phyloP scores from a whole-genome alignment of 345 rosid genomes.

The Raphanus raphanistrum region DNA sequence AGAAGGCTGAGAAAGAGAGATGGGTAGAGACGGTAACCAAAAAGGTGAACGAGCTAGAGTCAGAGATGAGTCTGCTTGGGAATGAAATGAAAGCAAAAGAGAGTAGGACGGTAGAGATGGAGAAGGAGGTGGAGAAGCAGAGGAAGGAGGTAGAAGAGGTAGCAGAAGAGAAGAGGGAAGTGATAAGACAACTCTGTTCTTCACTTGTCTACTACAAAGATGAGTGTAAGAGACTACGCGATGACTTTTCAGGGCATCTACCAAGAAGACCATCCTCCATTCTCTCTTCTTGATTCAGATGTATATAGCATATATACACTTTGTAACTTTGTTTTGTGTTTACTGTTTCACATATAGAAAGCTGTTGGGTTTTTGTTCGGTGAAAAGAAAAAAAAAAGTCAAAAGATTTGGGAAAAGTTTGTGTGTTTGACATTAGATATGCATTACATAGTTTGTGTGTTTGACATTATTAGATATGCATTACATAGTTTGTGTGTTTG shows the following conservation, averaged over 20 bases:
- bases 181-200: slow-evolving; percentile 73
- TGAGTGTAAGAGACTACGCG: slow-evolving; percentile 51
- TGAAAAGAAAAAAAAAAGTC: background rate
- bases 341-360: slow-evolving; percentile 28
- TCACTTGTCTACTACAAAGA: slow-evolving; percentile 62
- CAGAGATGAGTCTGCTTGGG: slow-evolving; percentile 31
- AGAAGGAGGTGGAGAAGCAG: slow-evolving; percentile 56
- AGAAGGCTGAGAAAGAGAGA: slow-evolving; percentile 42
- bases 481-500: slow-evolving; percentile 18
- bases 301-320: slow-evolving; percentile 29
- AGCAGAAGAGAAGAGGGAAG: slow-evolving; percentile 77
- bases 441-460: slow-evolving; percentile 21
- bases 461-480: slow-evolving; percentile 20
- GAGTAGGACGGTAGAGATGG: slow-evolving; percentile 45
- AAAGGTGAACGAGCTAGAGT: slow-evolving; percentile 32
- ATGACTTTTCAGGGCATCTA: slow-evolving; percentile 34
- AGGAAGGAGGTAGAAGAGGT: slow-evolving; percentile 49
- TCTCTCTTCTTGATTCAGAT: slow-evolving; percentile 29
- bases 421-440: slow-evolving; percentile 24
- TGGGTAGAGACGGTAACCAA: slow-evolving; percentile 39
- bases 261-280: slow-evolving; percentile 19
- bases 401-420: slow-evolving; percentile 25
- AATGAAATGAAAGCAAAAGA: slow-evolving; percentile 20
- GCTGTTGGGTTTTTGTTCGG: slow-evolving; percentile 27
- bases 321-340: slow-evolving; percentile 29